A percentile compares a stretch with the other conserved stretches of the same genome.
These are phyloP conservation scores for Fusarium palustre DNA, from an alignment of 2,329 filamentous ascomycete species.

Conservation along the genomic window DNA sequence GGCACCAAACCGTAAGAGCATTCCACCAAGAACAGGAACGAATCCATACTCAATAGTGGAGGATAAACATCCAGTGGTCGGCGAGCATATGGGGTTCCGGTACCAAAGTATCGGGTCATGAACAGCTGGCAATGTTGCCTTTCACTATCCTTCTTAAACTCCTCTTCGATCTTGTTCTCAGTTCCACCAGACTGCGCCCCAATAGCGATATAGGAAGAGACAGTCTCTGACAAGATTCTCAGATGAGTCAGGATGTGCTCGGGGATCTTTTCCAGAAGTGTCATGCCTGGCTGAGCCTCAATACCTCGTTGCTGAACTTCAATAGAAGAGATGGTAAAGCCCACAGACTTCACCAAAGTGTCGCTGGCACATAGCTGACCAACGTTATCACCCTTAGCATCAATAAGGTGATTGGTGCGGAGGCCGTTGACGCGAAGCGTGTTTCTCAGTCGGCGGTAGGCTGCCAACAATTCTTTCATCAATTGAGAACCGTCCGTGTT, in stretches of 20 bases:
- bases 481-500: constrained; percentile 46
- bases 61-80: constrained; percentile 60
- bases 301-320: constrained; percentile 94
- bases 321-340: constrained; percentile 85
- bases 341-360: constrained; percentile 74
- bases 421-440: constrained; percentile 69
- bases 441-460: constrained; percentile 70
- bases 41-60: constrained; percentile 75
- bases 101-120: constrained; percentile 65
- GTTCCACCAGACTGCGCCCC: constrained; percentile 73
- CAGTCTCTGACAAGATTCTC: constrained; percentile 88
- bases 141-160: constrained; percentile 75
- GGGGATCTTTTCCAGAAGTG: constrained; percentile 84
- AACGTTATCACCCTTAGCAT: constrained; percentile 46
- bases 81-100: constrained; percentile 55
- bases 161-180: constrained; percentile 71
- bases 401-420: constrained; percentile 52
- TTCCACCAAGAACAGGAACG: constrained; percentile 85
- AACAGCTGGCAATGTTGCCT: constrained; percentile 83
- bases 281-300: constrained; percentile 77
- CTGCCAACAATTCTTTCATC: constrained; percentile 67
- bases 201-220: constrained; percentile 83
- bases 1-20: constrained; percentile 77
- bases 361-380: constrained; percentile 67
- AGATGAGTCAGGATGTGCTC: constrained; percentile 87